Evolutionary conservation across 305 asterid genomes (phyloP).

Genomic region (Solanum hybrid): DNA sequence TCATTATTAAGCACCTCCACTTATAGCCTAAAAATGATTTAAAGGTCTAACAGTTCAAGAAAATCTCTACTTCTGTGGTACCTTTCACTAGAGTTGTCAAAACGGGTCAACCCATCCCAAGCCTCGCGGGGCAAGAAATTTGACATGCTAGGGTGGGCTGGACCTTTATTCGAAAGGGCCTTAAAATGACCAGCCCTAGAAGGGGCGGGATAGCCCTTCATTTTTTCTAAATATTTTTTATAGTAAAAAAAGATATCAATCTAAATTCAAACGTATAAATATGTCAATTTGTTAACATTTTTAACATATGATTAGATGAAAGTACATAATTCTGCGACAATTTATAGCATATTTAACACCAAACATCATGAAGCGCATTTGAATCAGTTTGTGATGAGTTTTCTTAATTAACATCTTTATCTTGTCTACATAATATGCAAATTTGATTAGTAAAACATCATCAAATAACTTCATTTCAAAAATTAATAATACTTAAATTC

Average conservation of each 20-base stretch:
- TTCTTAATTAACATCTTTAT: neutral
- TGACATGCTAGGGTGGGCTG: neutral
- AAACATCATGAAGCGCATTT: neutral
- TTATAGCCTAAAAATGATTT: neutral
- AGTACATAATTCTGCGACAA: neutral
- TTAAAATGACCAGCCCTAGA: neutral
- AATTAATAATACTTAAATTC: neutral
- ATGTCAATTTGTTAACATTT: neutral
- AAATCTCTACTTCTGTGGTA: neutral
- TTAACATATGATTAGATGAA: neutral
- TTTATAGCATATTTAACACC: neutral
- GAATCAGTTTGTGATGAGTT: neutral
- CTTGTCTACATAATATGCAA: neutral
- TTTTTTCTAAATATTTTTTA: neutral
- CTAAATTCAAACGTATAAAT: neutral
- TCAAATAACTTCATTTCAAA: neutral
- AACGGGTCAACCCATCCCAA: neutral
- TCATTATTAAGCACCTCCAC: neutral
- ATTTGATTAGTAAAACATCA: neutral
- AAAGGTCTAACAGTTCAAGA: neutral
- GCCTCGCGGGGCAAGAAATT: neutral
- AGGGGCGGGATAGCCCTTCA: neutral
- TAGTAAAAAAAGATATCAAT: neutral
- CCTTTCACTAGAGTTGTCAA: neutral
- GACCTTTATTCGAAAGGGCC: neutral